Conservation (phyloP, 164 flowering plant species). For the Nymphaea thermarum region DNA sequence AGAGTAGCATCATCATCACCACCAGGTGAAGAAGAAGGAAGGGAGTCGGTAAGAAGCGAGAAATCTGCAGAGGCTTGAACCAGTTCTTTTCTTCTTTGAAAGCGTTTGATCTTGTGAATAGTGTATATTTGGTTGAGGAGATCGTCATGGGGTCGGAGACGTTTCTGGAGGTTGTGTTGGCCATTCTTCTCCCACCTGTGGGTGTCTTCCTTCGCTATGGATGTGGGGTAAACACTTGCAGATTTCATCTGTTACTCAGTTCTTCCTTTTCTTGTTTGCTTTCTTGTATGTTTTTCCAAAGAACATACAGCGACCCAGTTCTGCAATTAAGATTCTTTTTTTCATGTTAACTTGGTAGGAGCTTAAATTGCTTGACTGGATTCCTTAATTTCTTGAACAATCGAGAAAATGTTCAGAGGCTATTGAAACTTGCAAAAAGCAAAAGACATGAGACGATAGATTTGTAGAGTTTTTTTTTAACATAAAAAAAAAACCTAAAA, state of each 20-base stretch:
- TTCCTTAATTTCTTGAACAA: background rate
- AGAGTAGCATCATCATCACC: too few species aligned
- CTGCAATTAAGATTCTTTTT: background rate
- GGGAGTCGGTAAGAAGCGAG: too few species aligned
- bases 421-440: background rate
- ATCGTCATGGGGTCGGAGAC: constrained; percentile 53
- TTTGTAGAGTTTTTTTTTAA: background rate
- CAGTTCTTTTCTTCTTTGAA: too few species aligned
- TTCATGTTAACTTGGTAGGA: background rate
- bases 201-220: constrained; percentile 52
- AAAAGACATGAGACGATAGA: background rate
- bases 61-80: too few species aligned
- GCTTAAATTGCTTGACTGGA: background rate
- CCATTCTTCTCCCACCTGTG: constrained; percentile 61
- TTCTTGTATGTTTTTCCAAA: background rate
- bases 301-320: background rate
- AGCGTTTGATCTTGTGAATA: too few species aligned
- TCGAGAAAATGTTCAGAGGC: background rate
- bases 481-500: background rate
- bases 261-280: background rate
- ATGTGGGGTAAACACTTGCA: constrained; percentile 30
- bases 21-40: too few species aligned
- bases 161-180: constrained; percentile 52
- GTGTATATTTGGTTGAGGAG: too few species aligned
- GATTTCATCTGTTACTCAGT: background rate